A percentile compares a stretch with the other conserved stretches of the same genome.
Evolutionary conservation across 1,284 basidiomycete genomes (phyloP).

Genomic region (Microbotryomycetes sp.): DNA sequence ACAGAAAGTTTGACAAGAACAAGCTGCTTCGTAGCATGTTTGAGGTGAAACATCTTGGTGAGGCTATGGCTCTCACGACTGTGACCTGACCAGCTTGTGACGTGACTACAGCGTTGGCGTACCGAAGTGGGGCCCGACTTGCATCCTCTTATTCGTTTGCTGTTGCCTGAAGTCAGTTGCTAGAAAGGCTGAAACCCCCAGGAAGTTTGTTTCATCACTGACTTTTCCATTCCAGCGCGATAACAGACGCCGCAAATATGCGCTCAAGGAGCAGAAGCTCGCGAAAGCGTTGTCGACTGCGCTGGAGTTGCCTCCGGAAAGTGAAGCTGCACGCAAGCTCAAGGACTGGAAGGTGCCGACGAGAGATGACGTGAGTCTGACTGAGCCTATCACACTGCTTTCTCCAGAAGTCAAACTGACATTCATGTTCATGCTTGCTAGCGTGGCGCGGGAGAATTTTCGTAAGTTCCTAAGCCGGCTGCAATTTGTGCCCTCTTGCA

Average conservation of each 20-base stretch:
- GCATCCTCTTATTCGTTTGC: constrained; percentile 47
- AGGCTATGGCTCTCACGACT: too few relatives aligned
- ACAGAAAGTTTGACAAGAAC: constrained; percentile 7
- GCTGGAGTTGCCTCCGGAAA: constrained; percentile 68
- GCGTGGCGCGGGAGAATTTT: constrained; percentile 1
- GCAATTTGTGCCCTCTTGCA: constrained; percentile 19
- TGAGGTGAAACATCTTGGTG: too few relatives aligned
- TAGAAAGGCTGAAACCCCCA: not conserved
- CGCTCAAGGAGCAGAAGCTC: constrained; percentile 82
- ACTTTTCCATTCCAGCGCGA: constrained; percentile 59
- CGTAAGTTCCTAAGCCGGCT: not conserved
- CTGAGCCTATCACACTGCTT: constrained; percentile 2
- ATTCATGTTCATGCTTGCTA: too few relatives aligned
- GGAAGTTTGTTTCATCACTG: not conserved
- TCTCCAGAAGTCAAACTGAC: too few relatives aligned
- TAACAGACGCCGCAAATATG: constrained; percentile 78
- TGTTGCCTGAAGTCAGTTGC: constrained; percentile 47
- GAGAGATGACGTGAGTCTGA: constrained; percentile 51
- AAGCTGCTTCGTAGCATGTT: constrained; percentile 40
- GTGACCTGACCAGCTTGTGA: too few relatives aligned
- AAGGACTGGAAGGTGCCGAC: constrained; percentile 85
- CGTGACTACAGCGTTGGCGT: constrained; percentile 42
- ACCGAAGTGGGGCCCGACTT: constrained; percentile 47
- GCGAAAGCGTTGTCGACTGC: constrained; percentile 84
- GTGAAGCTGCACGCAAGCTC: constrained; percentile 65